Evolutionary conservation across 2,329 filamentous ascomycete genomes (phyloP).

Genomic region (Macrophomina tecta): DNA sequence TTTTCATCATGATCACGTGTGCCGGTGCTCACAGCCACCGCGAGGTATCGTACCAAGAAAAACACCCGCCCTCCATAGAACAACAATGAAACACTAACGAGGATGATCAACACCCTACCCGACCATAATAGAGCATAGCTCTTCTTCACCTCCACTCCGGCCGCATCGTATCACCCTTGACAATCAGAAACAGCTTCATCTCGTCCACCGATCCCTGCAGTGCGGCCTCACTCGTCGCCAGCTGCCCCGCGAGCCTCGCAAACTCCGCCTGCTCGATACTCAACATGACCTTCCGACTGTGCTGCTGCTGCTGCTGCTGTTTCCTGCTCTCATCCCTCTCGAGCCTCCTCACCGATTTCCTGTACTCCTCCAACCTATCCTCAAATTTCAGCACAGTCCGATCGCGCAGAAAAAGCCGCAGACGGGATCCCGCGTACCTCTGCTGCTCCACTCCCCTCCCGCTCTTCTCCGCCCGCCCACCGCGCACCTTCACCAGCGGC

Average conservation of each 20-base stretch:
- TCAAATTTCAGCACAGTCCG: slow-evolving; percentile 5
- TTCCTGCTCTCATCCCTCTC: background rate
- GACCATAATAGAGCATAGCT: background rate
- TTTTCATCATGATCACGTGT: background rate
- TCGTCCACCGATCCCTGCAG: background rate
- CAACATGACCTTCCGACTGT: background rate
- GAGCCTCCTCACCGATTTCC: background rate
- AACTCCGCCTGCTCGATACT: slow-evolving; percentile 8
- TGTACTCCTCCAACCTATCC: background rate
- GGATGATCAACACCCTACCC: background rate
- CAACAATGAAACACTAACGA: background rate
- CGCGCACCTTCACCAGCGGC: slow-evolving; percentile 4
- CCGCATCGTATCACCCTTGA: slow-evolving; percentile 12
- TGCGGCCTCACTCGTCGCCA: background rate
- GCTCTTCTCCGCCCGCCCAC: background rate
- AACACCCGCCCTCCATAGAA: too few relatives aligned
- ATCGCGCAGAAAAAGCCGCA: background rate
- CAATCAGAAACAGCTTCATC: slow-evolving; percentile 6
- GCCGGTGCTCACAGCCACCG: background rate
- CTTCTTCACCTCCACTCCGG: slow-evolving; percentile 2
- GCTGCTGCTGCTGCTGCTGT: background rate
- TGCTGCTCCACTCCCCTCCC: background rate
- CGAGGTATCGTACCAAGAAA: background rate
- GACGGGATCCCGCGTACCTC: background rate
- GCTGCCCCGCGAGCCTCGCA: background rate